Evolutionary conservation across 179 eudicot genomes (phyloP).

Genomic region (Silene vulgaris): DNA sequence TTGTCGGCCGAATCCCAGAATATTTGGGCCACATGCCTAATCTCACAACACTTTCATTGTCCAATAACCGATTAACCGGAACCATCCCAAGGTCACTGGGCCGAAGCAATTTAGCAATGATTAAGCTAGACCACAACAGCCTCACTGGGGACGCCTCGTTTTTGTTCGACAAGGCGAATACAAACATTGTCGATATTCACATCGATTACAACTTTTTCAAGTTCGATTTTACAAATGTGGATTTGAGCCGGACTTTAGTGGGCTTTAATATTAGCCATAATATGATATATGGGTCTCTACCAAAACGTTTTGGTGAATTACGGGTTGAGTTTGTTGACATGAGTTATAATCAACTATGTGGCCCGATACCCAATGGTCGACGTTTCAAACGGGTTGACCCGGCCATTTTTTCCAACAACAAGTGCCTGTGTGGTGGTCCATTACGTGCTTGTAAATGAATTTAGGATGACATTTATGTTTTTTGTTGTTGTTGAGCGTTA

Average conservation of each 20-base stretch:
- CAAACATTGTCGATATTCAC: background rate
- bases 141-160: slow-evolving; percentile 22
- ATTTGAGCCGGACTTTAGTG: background rate
- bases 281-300: slow-evolving; percentile 23
- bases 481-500: no score
- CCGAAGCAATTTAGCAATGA: background rate
- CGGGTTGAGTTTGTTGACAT: background rate
- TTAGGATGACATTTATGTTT: background rate
- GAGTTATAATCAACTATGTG: slow-evolving; percentile 15
- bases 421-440: slow-evolving; percentile 19
- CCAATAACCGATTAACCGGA: slow-evolving; percentile 15
- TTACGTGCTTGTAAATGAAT: slow-evolving; percentile 14
- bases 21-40: slow-evolving; percentile 7
- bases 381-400: slow-evolving; percentile 9
- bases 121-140: background rate
- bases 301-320: background rate
- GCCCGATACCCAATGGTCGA: slow-evolving; percentile 14
- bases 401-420: background rate
- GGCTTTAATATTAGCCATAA: slow-evolving; percentile 19
- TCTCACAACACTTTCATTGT: background rate
- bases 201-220: background rate
- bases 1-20: slow-evolving; percentile 14
- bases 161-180: slow-evolving; percentile 15
- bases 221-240: slow-evolving; percentile 13
- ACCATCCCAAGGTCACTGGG: slow-evolving; percentile 18